These are phyloP conservation scores for Aspergillus asperescens DNA, from an alignment of 495 filamentous ascomycete species.

Conservation along the genomic window DNA sequence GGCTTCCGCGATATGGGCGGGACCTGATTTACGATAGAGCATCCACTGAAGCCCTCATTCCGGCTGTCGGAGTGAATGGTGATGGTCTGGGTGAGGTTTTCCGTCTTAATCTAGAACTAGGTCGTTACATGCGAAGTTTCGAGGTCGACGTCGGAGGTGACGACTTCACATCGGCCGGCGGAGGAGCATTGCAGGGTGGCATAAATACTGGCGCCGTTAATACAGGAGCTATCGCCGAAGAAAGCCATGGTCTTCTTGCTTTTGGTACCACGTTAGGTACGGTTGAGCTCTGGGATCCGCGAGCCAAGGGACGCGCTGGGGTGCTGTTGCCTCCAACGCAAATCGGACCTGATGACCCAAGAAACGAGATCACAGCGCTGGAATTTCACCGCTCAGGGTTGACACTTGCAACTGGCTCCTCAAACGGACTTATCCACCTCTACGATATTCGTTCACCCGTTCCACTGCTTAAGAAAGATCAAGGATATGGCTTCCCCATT, in stretches of 20 bases:
- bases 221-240: constrained; percentile 79
- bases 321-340: constrained; percentile 53
- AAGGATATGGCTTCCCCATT: constrained; percentile 92
- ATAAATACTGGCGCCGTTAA: constrained; percentile 83
- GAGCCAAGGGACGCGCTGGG: constrained; percentile 75
- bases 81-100: constrained; percentile 89
- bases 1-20: constrained; percentile 87
- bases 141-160: constrained; percentile 84
- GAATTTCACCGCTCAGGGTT: constrained; percentile 83
- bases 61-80: constrained; percentile 78
- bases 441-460: constrained; percentile 89
- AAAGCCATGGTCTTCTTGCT: constrained; percentile 83
- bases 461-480: constrained; percentile 83
- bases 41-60: constrained; percentile 81
- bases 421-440: constrained; percentile 79
- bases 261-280: constrained; percentile 96
- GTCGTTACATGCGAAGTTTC: constrained; percentile 79
- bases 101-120: constrained; percentile 81
- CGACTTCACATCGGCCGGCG: constrained; percentile 57
- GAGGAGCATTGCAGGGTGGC: constrained; percentile 72
- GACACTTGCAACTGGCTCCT: constrained; percentile 81
- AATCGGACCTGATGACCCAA: constrained; percentile 39
- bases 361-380: constrained; percentile 77
- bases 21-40: constrained; percentile 81
- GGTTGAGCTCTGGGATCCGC: constrained; percentile 92